Evolutionary conservation across 73 alveolate genomes (phyloP), one percentile per base, ranked within the genome.

Genomic region (Symbiodinium pilosum): DNA sequence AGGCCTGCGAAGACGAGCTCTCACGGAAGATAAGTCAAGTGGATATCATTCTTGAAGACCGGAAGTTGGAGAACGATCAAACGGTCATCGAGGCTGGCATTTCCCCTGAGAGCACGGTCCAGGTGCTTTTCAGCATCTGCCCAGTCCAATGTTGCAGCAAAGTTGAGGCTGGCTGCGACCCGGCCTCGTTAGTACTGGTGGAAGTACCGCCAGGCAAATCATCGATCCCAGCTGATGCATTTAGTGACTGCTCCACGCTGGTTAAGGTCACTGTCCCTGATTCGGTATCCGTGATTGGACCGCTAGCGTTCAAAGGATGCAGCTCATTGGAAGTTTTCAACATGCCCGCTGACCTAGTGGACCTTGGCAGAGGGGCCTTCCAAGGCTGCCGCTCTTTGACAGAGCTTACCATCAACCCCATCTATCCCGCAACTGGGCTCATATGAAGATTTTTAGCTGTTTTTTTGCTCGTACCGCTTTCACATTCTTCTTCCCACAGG

Each of bases 361-460:
- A 30, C 41, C 41, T 71, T 20, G 43, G 85, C n/a, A 21, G 43
- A 71, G 85, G 20, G 43, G 85, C 85, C 41, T 71, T 71, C 18
- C 85, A 71, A 71, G 85, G 85, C 14, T 47, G 59, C 85, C 26
- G 85, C 20, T 71, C 85, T 24, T 30, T 71, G 85, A 42, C 41
- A 34, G 42, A 71, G 26, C 11, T 71, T 43, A n/a, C 85, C 41
- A 71, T 71, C 36, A 42, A 42, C 43, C 24, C 26, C 20, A 21
- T 28, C 43, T 42, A n/a, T 18, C 26, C 18, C n/a, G n/a, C n/a
- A n/a, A n/a, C n/a, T n/a, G n/a, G n/a, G n/a, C n/a, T n/a, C n/a
- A n/a, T n/a, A n/a, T n/a, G n/a, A n/a, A n/a, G n/a, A n/a, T n/a
- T n/a, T n/a, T n/a, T n/a, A n/a, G n/a, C n/a, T n/a, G n/a, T n/a